Conservation (phyloP, 1,284 basidiomycete species). For the Xanthoconium separans region DNA sequence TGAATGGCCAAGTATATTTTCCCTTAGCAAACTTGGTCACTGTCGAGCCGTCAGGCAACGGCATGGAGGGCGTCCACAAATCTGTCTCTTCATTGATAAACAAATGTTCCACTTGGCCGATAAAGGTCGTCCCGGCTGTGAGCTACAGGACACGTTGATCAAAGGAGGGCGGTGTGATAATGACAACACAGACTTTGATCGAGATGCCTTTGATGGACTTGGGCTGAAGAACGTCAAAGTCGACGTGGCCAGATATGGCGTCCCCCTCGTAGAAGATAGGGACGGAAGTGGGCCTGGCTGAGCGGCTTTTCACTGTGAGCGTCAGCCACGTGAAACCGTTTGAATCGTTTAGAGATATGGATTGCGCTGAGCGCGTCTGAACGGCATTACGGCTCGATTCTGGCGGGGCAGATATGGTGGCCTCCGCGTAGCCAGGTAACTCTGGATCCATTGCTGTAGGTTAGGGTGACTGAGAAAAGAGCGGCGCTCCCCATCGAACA, state of each 20-base stretch:
- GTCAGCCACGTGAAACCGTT: conserved; percentile 44
- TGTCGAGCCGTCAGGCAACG: conserved; percentile 21
- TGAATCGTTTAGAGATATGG: conserved; percentile 38
- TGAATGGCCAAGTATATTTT: conserved; percentile 46
- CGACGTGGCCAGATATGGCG: conserved; percentile 43
- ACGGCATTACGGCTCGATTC: conserved; percentile 1
- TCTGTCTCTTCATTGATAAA: conserved; percentile 41
- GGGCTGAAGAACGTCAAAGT: conserved; percentile 43
- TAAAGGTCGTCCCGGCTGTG: conserved; percentile 41
- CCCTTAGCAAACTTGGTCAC: conserved; percentile 40
- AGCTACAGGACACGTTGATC: conserved; percentile 27
- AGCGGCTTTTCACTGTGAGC: conserved; percentile 41
- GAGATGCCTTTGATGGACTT: conserved; percentile 46
- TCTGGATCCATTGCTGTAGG: conserved; percentile 9
- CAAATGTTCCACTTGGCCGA: conserved; percentile 43
- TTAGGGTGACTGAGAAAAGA: no score
- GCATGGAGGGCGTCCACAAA: conserved; percentile 36
- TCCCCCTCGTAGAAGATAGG: conserved; percentile 48
- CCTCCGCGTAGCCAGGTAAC: conserved; percentile 16
- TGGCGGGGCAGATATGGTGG: not conserved
- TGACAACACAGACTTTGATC: conserved; percentile 32
- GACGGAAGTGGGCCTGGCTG: conserved; percentile 31
- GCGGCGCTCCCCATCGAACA: no score
- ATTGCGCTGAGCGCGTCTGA: conserved; percentile 29
- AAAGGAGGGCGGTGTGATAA: not conserved